A percentile compares a stretch with the other conserved stretches of the same genome.
These are phyloP conservation scores for Coemansia sp. DNA, from an alignment of 192 early-diverging fungal species.

Conservation along the genomic window DNA sequence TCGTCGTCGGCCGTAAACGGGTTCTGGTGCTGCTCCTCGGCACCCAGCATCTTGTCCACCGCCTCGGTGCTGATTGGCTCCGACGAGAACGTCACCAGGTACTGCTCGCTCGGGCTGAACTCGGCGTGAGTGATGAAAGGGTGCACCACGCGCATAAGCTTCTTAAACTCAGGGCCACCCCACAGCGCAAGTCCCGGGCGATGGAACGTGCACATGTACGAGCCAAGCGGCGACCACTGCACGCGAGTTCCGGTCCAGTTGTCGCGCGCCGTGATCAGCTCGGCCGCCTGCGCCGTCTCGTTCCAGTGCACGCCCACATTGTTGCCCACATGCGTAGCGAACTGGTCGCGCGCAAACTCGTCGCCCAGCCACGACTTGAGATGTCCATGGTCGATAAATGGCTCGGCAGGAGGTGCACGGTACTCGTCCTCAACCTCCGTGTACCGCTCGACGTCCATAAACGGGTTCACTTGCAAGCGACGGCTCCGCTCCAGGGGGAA, in stretches of 20 bases:
- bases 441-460: conserved; percentile 91
- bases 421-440: conserved; percentile 70
- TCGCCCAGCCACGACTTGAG: conserved; percentile 88
- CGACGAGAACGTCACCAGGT: conserved; percentile 85
- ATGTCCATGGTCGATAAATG: conserved; percentile 73
- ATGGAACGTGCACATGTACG: conserved; percentile 93
- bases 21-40: conserved; percentile 65
- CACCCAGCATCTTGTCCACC: conserved; percentile 31
- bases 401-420: conserved; percentile 63
- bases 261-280: conserved; percentile 56
- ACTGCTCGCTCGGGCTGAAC: conserved; percentile 93
- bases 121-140: conserved; percentile 87
- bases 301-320: conserved; percentile 89
- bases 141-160: conserved; percentile 90
- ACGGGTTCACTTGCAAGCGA: conserved; percentile 78
- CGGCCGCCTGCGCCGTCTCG: conserved; percentile 80
- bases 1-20: conserved; percentile 70
- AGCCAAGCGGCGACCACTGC: conserved; percentile 92
- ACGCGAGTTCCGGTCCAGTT: conserved; percentile 96
- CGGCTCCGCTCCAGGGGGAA: conserved; percentile 81
- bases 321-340: conserved; percentile 80
- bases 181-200: conserved; percentile 91
- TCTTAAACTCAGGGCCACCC: conserved; percentile 90
- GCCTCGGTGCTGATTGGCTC: conserved; percentile 75
- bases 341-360: conserved; percentile 84